Base-by-base conservation (phyloP, 2,329 filamentous ascomycete genomes). In the Venturia aucupariae region DNA sequence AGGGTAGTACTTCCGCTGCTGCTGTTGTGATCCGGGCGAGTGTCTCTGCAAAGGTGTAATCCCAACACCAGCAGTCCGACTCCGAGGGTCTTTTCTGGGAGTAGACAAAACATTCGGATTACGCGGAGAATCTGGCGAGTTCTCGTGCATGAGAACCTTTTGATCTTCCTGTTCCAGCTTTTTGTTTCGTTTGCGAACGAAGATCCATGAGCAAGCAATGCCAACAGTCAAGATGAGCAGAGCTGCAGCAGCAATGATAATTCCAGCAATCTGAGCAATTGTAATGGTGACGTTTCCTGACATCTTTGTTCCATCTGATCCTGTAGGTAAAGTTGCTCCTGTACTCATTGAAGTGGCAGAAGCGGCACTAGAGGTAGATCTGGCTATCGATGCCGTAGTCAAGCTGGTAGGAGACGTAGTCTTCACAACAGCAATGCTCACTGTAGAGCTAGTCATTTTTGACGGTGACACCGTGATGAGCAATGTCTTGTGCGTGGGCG, bases 231-330 rank as follows among this genome's bases (percentile, higher is more conserved):
- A 67, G 35, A 74, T 70, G 59, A 76, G 73, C 4, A 73, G 70
- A 60, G 74, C 72, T 10, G 71, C 72, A 10, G 71, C 74, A 41
- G 74, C 75, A 46, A 76, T 72, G 8, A 73, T 70, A 17, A 76
- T 69, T 6, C 75, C 75, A 11, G 72, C 72, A 64, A 76, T 76
- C 67, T 76, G 74, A 27, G 74, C 73, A 24, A 74, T 72, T 22
- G 68, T 74, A 71, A 76, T 72, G 54, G 42, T 68, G 61, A 11
- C 65, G 60, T 11, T 71, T 4, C 35, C 35, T 5, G 51, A 35
- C 51, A 57, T 57, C 8, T 38, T 57, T 55, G 11, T 17, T 32
- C 48, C 48, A 35, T 57, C 51, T 57, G 51, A 17, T n/a, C 30
- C 51, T 15, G 51, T 13, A n/a, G 51, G n/a, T 3, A 57, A 57